Conservation (phyloP, 2,329 filamentous ascomycete genomes). For the Diaporthe longicolla region DNA sequence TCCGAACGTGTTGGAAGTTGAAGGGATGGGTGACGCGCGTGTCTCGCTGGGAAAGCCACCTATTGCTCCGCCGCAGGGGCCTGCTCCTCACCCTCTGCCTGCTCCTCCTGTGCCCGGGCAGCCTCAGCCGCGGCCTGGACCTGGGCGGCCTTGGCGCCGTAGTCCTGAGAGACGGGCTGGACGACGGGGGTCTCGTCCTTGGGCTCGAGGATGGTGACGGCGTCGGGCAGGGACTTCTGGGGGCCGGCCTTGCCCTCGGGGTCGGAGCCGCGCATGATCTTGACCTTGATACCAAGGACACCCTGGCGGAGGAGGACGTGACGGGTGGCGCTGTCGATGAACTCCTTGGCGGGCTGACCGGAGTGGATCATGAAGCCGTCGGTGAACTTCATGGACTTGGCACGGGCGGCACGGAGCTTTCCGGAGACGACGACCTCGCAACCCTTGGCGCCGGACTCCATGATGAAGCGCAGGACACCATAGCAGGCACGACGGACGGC, state of each 20-base stretch:
- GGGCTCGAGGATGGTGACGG: conserved; percentile 99
- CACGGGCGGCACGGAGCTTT: conserved; percentile 98
- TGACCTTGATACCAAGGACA: conserved; percentile 99
- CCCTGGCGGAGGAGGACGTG: conserved; percentile 99
- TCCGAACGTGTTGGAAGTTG: conserved; percentile 25
- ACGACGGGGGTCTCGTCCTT: conserved; percentile 98
- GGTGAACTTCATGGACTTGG: conserved; percentile 99
- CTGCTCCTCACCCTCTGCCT: conserved; percentile 65
- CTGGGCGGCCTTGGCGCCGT: conserved; percentile 88
- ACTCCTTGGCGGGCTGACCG: conserved; percentile 99
- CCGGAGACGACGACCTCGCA: conserved; percentile 99
- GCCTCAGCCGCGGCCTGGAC: conserved; percentile 77
- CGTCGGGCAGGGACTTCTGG: conserved; percentile 97
- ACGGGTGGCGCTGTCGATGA: conserved; percentile 98
- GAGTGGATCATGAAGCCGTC: conserved; percentile 99
- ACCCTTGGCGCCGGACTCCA: conserved; percentile 99
- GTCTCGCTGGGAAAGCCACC: conserved; percentile 46
- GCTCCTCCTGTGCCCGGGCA: conserved; percentile 65
- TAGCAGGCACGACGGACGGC: conserved; percentile 99
- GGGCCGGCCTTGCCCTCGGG: conserved; percentile 99
- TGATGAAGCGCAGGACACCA: conserved; percentile 99
- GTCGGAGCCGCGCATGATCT: conserved; percentile 99
- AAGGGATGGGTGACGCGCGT: conserved; percentile 37
- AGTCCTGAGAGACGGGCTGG: conserved; percentile 97
- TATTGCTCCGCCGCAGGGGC: conserved; percentile 66